These are phyloP conservation scores for Pelargonium myrrhifolium DNA, from an alignment of 441 rosid genomes.

Conservation along the genomic window DNA sequence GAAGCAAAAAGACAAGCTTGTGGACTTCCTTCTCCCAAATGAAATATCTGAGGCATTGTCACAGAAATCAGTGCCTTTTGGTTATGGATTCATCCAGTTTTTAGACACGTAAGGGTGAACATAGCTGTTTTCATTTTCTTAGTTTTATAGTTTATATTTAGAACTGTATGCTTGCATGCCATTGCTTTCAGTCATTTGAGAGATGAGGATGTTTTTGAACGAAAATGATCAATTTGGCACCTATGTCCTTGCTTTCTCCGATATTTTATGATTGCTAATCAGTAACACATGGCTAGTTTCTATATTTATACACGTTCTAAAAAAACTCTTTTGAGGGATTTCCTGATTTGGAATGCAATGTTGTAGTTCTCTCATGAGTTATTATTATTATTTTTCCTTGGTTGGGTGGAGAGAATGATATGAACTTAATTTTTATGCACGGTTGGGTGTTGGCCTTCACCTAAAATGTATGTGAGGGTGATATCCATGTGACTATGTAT, in stretches of 20 bases:
- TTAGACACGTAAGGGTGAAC: conserved; percentile 60
- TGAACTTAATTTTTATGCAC: background rate
- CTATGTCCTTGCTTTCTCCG: too few relatives aligned
- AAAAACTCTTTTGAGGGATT: background rate
- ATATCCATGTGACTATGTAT: background rate
- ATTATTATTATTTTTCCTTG: background rate
- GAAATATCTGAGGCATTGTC: conserved; percentile 61
- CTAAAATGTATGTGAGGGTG: background rate
- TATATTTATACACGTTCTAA: background rate
- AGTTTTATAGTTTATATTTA: background rate
- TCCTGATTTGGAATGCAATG: background rate
- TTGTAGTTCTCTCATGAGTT: background rate
- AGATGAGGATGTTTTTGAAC: too few relatives aligned
- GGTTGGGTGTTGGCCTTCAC: background rate
- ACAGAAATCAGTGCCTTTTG: conserved; percentile 77
- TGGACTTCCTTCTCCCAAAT: conserved; percentile 65
- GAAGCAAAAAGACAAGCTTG: conserved; percentile 64
- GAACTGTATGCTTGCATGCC: background rate
- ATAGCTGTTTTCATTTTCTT: background rate
- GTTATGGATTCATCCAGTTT: conserved; percentile 79
- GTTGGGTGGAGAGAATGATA: background rate
- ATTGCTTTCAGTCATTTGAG: background rate
- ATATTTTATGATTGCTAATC: background rate
- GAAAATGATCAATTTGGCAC: too few relatives aligned
- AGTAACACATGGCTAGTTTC: background rate